Evolutionary conservation across 306 rosid genomes (phyloP).

Genomic region (Lathyrus aphaca): DNA sequence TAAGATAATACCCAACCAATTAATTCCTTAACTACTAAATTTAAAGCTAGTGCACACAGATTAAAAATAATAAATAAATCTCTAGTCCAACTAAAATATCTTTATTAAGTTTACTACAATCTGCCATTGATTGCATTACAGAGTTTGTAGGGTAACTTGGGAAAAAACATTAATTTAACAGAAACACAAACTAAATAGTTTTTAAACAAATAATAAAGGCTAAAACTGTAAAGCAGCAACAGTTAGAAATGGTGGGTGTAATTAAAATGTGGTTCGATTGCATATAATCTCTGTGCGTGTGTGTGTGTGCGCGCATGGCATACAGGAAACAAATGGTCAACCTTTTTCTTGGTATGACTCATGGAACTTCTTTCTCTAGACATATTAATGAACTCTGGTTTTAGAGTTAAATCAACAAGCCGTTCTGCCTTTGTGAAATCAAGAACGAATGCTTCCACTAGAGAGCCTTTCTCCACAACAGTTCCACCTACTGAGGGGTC

Average conservation of each 20-base stretch:
- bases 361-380: constrained; percentile 50
- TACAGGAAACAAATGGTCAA: constrained; percentile 33
- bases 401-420: constrained; percentile 80
- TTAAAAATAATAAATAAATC: not conserved
- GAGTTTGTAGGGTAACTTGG: not conserved
- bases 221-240: not conserved
- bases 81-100: not conserved
- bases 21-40: not conserved
- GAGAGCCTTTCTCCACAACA: constrained; percentile 61
- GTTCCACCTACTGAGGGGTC: constrained; percentile 63
- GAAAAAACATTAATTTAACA: not conserved
- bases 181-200: not conserved
- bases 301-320: not conserved
- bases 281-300: no score
- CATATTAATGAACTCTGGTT: constrained; percentile 59
- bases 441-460: constrained; percentile 75
- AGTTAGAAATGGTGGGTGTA: not conserved
- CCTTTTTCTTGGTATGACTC: constrained; percentile 66
- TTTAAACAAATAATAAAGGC: not conserved
- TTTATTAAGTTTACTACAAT: not conserved
- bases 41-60: not conserved
- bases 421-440: constrained; percentile 78
- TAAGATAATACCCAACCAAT: not conserved
- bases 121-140: not conserved
- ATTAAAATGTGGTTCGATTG: constrained; percentile 11